A percentile compares a stretch with the other conserved stretches of the same genome.
Evolutionary conservation across 202 grass and related monocot genomes (phyloP).

Genomic region (Digitaria exilis): DNA sequence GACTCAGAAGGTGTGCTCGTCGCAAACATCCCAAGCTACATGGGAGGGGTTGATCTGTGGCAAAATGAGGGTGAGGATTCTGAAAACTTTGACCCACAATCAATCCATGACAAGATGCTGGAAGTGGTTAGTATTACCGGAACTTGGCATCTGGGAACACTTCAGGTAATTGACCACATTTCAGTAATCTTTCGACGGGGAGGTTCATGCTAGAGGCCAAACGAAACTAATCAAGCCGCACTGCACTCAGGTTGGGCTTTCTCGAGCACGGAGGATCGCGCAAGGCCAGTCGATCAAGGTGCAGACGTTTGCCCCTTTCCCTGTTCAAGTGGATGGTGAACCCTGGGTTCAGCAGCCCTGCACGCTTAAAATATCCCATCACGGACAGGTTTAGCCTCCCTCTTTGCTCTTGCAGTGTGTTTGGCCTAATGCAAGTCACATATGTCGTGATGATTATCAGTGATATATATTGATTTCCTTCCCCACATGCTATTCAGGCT

Average conservation of each 20-base stretch:
- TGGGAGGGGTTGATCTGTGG: slow-evolving; percentile 97
- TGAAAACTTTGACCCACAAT: slow-evolving; percentile 60
- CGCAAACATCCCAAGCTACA: slow-evolving; percentile 91
- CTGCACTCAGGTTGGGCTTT: slow-evolving; percentile 62
- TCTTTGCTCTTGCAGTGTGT: not conserved
- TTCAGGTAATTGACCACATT: slow-evolving; percentile 46
- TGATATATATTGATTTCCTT: not conserved
- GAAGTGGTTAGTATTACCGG: slow-evolving; percentile 58
- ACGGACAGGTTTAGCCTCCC: slow-evolving; percentile 49
- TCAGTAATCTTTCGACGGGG: slow-evolving; percentile 15
- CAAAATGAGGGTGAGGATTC: slow-evolving; percentile 69
- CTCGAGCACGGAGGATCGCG: slow-evolving; percentile 57
- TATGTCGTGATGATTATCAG: not conserved
- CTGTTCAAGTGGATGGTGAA: slow-evolving; percentile 69
- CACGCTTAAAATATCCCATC: slow-evolving; percentile 59
- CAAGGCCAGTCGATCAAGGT: slow-evolving; percentile 65
- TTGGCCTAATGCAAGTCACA: not conserved
- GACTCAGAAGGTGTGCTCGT: slow-evolving; percentile 88
- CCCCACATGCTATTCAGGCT: slow-evolving; percentile 34
- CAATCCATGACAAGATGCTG: slow-evolving; percentile 63
- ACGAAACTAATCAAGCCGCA: slow-evolving; percentile 14
- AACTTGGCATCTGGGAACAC: slow-evolving; percentile 60
- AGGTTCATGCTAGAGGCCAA: not conserved
- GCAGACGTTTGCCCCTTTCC: slow-evolving; percentile 47
- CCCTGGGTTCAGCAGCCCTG: slow-evolving; percentile 67